Evolutionary conservation across 495 filamentous ascomycete species (phyloP).

Genomic region (Niebla homalea): DNA sequence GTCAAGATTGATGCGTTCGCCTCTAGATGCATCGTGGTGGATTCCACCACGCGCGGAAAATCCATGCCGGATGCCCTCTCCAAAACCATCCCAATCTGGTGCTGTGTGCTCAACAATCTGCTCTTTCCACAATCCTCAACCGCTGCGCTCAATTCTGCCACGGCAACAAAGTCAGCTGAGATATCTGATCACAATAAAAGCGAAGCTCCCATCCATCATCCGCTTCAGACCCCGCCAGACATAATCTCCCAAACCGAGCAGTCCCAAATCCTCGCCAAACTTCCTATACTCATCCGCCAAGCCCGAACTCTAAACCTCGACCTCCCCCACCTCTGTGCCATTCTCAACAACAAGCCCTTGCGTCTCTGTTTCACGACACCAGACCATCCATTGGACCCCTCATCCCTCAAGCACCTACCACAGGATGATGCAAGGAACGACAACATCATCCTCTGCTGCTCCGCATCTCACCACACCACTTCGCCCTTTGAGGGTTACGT

Average conservation of each 20-base stretch:
- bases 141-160: conserved; percentile 30
- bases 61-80: conserved; percentile 86
- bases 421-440: conserved; percentile 21
- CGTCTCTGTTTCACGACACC: conserved; percentile 50
- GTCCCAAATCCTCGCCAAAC: neutral
- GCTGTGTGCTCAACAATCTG: conserved; percentile 65
- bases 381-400: conserved; percentile 19
- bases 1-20: neutral
- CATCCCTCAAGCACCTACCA: neutral
- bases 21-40: conserved; percentile 72
- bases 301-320: conserved; percentile 33
- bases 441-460: conserved; percentile 65
- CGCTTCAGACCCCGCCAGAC: conserved; percentile 50
- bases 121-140: conserved; percentile 46
- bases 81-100: conserved; percentile 93
- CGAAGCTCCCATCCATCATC: conserved; percentile 47
- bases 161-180: conserved; percentile 54
- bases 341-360: conserved; percentile 43
- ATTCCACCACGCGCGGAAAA: conserved; percentile 90
- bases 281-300: neutral
- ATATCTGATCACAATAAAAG: conserved; percentile 72
- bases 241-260: neutral
- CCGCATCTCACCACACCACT: conserved; percentile 44
- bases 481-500: conserved; percentile 49
- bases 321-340: conserved; percentile 18